Base-by-base conservation (phyloP, 306 rosid species). In the Betula pendula region DNA sequence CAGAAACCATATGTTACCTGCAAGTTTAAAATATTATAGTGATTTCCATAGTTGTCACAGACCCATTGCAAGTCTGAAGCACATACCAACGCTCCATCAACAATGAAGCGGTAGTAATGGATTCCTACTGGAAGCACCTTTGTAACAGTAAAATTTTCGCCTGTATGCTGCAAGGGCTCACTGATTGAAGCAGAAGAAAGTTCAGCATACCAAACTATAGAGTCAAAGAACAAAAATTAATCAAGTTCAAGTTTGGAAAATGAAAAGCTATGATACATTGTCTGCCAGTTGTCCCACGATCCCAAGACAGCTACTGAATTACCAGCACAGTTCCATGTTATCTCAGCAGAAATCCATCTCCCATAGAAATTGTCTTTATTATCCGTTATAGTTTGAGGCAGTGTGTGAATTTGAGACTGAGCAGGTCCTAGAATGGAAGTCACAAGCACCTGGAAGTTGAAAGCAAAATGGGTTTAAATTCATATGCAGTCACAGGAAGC, bases 221-320 rank as follows among this genome's bases (percentile, higher is more conserved):
- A 24, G 72, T 29, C 25, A 70, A 62, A 68, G 19, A 43, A 73
- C 42, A 3, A 78, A 77, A n/a, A 31, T 35, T 3, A 49, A 68
- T 22, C 20, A 58, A 82, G 59, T 65, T 65, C 44, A 45, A 75
- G 53, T 25, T 56, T 40, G 24, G 38, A 50, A 6, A 56, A 71
- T 44, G 58, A 55, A 38, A 15, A 71, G 31, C 55, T 55, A 52
- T 51, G 63, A 70, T 87, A 94, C 97, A 83, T 84, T 71, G 84
- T 84, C 59, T 84, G 80, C 98, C 99, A 93, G 78, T 87, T 84
- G 88, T 91, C 90, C 99, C 99, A 96, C 56, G 99, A 91, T 70
- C 99, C 99, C 29, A 74, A 80, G 48, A 96, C 40, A 71, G 88
- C 83, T 59, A 92, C 94, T 81, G 71, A 84, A 6, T 66, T 80